Evolutionary conservation across 257 asterid genomes (phyloP), one percentile per base, ranked within the genome.

Genomic region (Fraxinus cuspidata): DNA sequence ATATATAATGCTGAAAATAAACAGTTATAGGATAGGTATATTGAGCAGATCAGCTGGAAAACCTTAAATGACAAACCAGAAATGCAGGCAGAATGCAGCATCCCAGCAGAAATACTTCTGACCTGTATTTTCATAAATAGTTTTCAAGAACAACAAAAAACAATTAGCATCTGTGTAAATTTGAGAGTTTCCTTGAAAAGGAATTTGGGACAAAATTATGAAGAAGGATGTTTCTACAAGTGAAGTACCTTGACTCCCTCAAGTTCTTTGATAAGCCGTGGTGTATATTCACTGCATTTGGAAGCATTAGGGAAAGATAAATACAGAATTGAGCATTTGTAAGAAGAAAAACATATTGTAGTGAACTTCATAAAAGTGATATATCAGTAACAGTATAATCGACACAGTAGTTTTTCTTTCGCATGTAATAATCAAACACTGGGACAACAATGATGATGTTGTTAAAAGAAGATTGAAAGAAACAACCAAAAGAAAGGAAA

Each of bases 1-100:
- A 82, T 77, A 74, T 76, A 51, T 74, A 65, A 81, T 74, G 81
- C 67, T 74, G 72, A 80, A 77, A 70, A 51, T 53, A 60, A 74
- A 71, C 77, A 44, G 69, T 75, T 51, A 66, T 63, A 42, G 49
- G 7, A 56, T 66, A 79, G 56, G 51, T 68, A 40, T 9, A 73
- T 18, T 56, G 31, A 34, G 60, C 5, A 51, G 32, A 77, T 76
- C 32, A 53, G 64, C 58, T 74, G 77, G n/a, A 82, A 73, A 76
- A 40, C 74, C 77, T 56, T 7, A 60, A 81, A 74, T 34, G 72
- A 60, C 72, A 70, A 88, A 93, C 99, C 98, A 81, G 82, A 85
- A 80, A 92, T 73, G 85, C 97, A 92, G 84, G 93, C 97, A 71
- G 99, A 87, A 81, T 95, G 99, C 89, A 93, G 75, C 98, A 95